Base-by-base conservation (phyloP, 331 rosid species). In the Quercus tomentella region DNA sequence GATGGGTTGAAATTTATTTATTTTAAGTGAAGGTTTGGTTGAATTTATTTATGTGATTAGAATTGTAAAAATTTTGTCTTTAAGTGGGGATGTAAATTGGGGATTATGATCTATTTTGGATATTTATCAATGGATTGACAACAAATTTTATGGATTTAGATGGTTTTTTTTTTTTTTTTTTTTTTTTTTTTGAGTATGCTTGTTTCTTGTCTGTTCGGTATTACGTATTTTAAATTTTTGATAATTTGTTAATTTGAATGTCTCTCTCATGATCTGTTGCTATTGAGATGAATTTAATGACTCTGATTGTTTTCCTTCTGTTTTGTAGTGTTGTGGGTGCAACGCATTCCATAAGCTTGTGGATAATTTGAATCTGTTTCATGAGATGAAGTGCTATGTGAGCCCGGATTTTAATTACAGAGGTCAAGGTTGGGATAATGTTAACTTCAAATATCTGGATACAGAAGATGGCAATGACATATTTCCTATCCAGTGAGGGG, bases 321-420 rank as follows among this genome's bases (percentile, higher is more conserved):
- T 78, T 73, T 78, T 79, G 70, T 77, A 92, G 98, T 94, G 98
- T 65, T 94, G 97, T 75, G 97, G 97, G 71, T 94, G 98, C 89
- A 89, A 84, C 75, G 98, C 93, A 7, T 94, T 89, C 81, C 98
- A 94, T 80, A 94, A 94, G 93, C 94, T 92, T 2, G 98, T 94
- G 83, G 98, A 94, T 87, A 89, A 94, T 80, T 87, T 94, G 86
- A 94, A 94, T 86, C 88, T 94, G 74, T 94, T 94, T 86, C 97
- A 94, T 82, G 97, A 91, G 84, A 91, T 92, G 81, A 94, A 91
- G 66, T 94, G 98, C 91, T 92, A 90, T 33, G 86, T 94, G 84
- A 89, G 88, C 86, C 90, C 93, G 21, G 86, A 90, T 80, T 94
- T 94, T 82, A 89, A 91, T 70, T 90, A 90, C 71, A 84, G 81